Evolutionary conservation across 768 basidiomycete genomes (phyloP), one percentile per base, ranked within the genome.

Genomic region (Plicaturopsis crispa): DNA sequence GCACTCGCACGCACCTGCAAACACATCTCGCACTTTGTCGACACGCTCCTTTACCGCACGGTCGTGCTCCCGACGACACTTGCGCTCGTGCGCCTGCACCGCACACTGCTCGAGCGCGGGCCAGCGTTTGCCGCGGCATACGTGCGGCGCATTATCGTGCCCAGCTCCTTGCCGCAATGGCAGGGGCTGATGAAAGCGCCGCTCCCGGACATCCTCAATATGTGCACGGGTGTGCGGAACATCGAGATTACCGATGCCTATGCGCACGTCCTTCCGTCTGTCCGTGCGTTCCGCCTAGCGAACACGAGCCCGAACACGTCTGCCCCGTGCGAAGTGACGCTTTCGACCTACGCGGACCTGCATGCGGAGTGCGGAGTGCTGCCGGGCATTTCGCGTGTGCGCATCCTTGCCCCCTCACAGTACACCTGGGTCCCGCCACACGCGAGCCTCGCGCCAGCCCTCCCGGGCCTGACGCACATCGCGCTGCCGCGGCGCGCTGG

Each of bases 401-500:
- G n/a, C n/a, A n/a, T n/a, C n/a, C n/a, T n/a, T n/a, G n/a, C n/a
- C n/a, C n/a, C n/a, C n/a, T n/a, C n/a, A n/a, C n/a, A n/a, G n/a
- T n/a, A n/a, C n/a, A n/a, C n/a, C n/a, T n/a, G n/a, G n/a, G n/a
- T n/a, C n/a, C n/a, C n/a, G n/a, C n/a, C n/a, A n/a, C n/a, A n/a
- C n/a, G n/a, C n/a, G n/a, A n/a, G n/a, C n/a, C 34, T 37, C 36
- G 16, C 36, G n/a, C 18, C 23, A 1, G 24, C 50, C n/a, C 53
- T 62, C 4, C 60, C 60, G 1, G 43, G 58, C 19, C 56, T 70
- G 4, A 56, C 67, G 2, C 61, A 69, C 45, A 49, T 69, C 13
- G 56, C 66, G 35, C 50, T 70, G 6, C 48, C 65, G 3, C 66
- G 69, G 22, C 59, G 60, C 1, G 54, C 60, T 16, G 53, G 65